phyloP scores from a whole-genome alignment of 2,329 filamentous ascomycete species.

The Cladorrhinum sp. region DNA sequence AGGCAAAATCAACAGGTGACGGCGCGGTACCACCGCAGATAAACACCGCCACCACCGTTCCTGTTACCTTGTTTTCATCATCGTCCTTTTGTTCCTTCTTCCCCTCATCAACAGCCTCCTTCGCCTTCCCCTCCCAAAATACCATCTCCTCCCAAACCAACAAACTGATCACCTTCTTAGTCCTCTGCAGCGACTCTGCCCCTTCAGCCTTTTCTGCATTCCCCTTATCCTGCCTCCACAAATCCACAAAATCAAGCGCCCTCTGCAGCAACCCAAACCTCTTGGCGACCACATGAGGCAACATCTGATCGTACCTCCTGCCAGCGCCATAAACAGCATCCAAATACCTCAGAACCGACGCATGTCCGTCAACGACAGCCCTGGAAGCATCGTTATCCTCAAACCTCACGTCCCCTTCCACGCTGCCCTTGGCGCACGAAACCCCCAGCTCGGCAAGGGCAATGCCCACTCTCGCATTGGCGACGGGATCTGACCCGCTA shows the following conservation, averaged over 20 bases:
- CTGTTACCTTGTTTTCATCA: constrained; percentile 14
- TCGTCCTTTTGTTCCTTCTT: constrained; percentile 16
- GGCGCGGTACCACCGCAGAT: constrained; percentile 41
- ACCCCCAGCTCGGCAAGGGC: constrained; percentile 50
- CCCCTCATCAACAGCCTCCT: constrained; percentile 27
- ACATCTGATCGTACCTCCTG: constrained; percentile 28
- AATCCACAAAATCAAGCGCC: constrained; percentile 37
- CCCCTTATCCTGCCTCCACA: constrained; percentile 31
- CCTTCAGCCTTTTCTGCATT: constrained; percentile 7
- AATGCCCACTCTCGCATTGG: constrained; percentile 49
- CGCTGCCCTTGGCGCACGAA: constrained; percentile 44
- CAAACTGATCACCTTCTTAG: constrained; percentile 4
- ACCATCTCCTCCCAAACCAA: constrained; percentile 28
- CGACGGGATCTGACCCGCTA: constrained; percentile 38
- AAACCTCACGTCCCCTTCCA: constrained; percentile 43
- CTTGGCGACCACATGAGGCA: constrained; percentile 34
- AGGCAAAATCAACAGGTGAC: constrained; percentile 52
- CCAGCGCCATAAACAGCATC: constrained; percentile 48
- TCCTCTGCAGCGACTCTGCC: background rate
- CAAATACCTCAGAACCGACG: constrained; percentile 59
- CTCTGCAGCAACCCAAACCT: constrained; percentile 43
- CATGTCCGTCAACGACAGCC: constrained; percentile 48
- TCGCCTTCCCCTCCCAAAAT: constrained; percentile 40
- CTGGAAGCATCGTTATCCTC: constrained; percentile 52
- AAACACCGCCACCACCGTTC: constrained; percentile 33